Conservation (phyloP, 495 filamentous ascomycete species). For the Talaromyces ruber region DNA sequence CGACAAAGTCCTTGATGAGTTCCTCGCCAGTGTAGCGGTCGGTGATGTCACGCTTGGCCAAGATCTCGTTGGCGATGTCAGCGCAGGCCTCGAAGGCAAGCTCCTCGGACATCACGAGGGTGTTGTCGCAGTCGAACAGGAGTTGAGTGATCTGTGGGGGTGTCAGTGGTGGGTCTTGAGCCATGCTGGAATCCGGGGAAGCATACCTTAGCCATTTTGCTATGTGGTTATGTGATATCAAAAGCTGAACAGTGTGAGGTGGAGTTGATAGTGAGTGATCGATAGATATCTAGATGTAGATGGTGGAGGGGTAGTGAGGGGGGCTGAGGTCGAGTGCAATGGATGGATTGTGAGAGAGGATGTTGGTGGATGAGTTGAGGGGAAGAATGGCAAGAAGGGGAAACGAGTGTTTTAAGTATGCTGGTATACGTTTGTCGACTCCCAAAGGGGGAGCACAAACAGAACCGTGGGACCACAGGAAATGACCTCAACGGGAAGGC, state of each 20-base stretch:
- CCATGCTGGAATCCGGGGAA: slow-evolving; percentile 3
- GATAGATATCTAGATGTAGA: background rate
- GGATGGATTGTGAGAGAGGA: background rate
- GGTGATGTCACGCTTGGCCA: slow-evolving; percentile 53
- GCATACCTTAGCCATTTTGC: slow-evolving; percentile 39
- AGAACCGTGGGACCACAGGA: background rate
- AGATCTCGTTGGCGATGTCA: slow-evolving; percentile 85
- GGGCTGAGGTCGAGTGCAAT: background rate
- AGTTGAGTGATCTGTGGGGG: slow-evolving; percentile 61
- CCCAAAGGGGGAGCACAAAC: background rate
- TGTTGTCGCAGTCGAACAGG: slow-evolving; percentile 98
- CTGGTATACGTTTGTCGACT: background rate
- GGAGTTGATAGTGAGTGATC: background rate
- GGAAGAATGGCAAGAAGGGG: background rate
- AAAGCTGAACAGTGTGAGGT: slow-evolving; percentile 4
- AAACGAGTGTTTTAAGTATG: background rate
- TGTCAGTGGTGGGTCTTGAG: slow-evolving; percentile 9
- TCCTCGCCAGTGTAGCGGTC: slow-evolving; percentile 70
- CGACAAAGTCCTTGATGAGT: slow-evolving; percentile 85
- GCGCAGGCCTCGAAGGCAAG: slow-evolving; percentile 93
- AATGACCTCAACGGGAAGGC: background rate
- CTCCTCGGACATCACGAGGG: slow-evolving; percentile 84
- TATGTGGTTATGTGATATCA: slow-evolving; percentile 8
- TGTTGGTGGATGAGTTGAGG: background rate
- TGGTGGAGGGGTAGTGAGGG: background rate